A percentile compares a stretch with the other conserved stretches of the same genome.
Conservation (phyloP, 106 monocot genomes). For the Ottelia alismoides region DNA sequence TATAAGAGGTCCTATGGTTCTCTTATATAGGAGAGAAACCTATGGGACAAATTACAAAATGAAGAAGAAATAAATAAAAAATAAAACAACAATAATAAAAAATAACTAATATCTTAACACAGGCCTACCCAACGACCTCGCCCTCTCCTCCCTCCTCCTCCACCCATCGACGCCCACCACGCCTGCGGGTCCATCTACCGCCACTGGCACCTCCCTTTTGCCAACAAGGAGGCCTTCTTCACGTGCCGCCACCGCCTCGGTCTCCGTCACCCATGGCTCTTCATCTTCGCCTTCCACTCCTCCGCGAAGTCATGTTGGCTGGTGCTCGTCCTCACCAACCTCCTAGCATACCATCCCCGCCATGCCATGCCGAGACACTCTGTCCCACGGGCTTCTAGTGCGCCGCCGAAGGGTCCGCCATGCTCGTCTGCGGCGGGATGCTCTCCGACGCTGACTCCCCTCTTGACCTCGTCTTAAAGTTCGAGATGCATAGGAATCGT, state of each 20-base stretch:
- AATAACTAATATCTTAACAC: too few relatives aligned
- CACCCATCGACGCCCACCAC: too few relatives aligned
- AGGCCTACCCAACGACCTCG: too few relatives aligned
- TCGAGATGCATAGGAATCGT: slow-evolving; percentile 39
- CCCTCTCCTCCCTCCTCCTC: too few relatives aligned
- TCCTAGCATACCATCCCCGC: slow-evolving; percentile 68
- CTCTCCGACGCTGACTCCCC: slow-evolving; percentile 56
- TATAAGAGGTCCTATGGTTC: too few relatives aligned
- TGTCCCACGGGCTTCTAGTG: slow-evolving; percentile 61
- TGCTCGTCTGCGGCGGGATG: slow-evolving; percentile 56
- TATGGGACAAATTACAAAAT: too few relatives aligned
- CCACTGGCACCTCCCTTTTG: slow-evolving; percentile 50
- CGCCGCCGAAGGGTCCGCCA: slow-evolving; percentile 25
- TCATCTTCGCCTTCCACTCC: slow-evolving; percentile 55
- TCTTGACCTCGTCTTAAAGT: slow-evolving; percentile 57
- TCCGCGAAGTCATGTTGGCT: slow-evolving; percentile 57
- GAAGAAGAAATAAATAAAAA: too few relatives aligned
- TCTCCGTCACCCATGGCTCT: slow-evolving; percentile 40
- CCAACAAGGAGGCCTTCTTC: slow-evolving; percentile 50
- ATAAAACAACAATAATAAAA: too few relatives aligned
- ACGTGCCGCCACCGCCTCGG: slow-evolving; percentile 26
- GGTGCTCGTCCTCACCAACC: slow-evolving; percentile 49
- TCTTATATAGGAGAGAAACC: too few relatives aligned
- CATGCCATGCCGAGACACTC: slow-evolving; percentile 53
- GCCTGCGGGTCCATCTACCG: too few relatives aligned